These are phyloP conservation scores for Tricholoma hemisulphureum DNA, from an alignment of 768 basidiomycete species.

Conservation along the genomic window DNA sequence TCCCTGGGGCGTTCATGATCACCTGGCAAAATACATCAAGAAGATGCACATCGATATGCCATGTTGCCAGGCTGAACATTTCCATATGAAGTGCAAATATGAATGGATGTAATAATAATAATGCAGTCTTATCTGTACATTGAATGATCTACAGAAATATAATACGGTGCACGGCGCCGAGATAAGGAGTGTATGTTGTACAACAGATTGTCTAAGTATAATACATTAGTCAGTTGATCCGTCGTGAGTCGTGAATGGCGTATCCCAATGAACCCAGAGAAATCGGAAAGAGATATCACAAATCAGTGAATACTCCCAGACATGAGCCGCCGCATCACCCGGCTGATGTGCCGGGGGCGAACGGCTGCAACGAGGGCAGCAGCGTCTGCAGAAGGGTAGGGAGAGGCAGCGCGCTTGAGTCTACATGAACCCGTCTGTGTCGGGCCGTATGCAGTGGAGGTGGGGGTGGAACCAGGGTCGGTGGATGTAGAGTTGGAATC, in stretches of 20 bases:
- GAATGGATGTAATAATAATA: too few species aligned
- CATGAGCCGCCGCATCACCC: conserved; percentile 29
- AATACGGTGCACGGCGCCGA: not conserved
- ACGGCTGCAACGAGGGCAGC: conserved; percentile 5
- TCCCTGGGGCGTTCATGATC: too few species aligned
- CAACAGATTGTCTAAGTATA: not conserved
- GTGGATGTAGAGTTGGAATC: not conserved
- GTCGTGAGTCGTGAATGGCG: not conserved
- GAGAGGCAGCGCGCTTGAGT: not conserved
- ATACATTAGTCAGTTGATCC: not conserved
- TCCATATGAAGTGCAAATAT: too few species aligned
- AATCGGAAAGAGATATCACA: not conserved
- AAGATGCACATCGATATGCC: too few species aligned
- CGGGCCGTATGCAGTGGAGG: not conserved
- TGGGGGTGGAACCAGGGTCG: not conserved
- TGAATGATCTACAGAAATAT: not conserved
- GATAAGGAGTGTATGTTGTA: not conserved
- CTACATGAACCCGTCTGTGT: not conserved
- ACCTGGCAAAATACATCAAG: too few species aligned
- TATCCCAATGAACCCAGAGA: not conserved
- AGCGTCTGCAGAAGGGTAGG: not conserved
- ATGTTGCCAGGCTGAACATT: too few species aligned
- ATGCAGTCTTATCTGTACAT: too few species aligned
- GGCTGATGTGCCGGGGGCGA: conserved; percentile 27
- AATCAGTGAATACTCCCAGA: conserved; percentile 9